A percentile compares a stretch with the other conserved stretches of the same genome.
Conservation (phyloP, 129 eudicot species). For the Pseudognaphalium luteoalbum region DNA sequence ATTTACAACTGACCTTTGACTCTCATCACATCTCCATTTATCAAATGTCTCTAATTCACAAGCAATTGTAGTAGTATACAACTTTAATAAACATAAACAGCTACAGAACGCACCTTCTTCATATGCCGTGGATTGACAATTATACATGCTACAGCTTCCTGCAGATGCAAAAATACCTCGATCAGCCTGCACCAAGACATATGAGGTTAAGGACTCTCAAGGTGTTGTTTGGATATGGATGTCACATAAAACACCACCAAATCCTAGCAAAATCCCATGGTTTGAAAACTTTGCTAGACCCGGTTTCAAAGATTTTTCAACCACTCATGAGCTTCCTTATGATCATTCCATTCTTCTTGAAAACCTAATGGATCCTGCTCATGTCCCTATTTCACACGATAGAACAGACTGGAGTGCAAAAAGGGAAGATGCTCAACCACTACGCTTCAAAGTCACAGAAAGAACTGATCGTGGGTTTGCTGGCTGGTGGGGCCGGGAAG, state of each 20-base stretch:
- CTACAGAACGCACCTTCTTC: neutral
- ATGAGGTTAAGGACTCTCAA: slow-evolving; percentile 83
- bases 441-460: slow-evolving; percentile 69
- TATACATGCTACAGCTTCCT: slow-evolving; percentile 57
- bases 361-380: slow-evolving; percentile 98
- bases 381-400: slow-evolving; percentile 92
- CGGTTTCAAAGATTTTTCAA: slow-evolving; percentile 70
- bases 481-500: slow-evolving; percentile 87
- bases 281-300: slow-evolving; percentile 83
- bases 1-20: neutral
- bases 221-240: slow-evolving; percentile 98
- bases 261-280: slow-evolving; percentile 73
- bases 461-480: slow-evolving; percentile 89
- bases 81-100: too few relatives aligned
- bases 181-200: slow-evolving; percentile 79
- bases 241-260: slow-evolving; percentile 82
- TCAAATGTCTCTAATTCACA: neutral
- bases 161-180: slow-evolving; percentile 72
- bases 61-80: too few relatives aligned
- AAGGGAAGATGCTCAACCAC: slow-evolving; percentile 86
- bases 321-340: slow-evolving; percentile 91
- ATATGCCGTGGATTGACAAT: neutral
- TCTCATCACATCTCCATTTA: neutral
- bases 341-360: slow-evolving; percentile 94
- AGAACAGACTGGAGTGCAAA: slow-evolving; percentile 88